Evolutionary conservation across 148 eudicot species (phyloP).

Genomic region (Gaultheria prostrata): DNA sequence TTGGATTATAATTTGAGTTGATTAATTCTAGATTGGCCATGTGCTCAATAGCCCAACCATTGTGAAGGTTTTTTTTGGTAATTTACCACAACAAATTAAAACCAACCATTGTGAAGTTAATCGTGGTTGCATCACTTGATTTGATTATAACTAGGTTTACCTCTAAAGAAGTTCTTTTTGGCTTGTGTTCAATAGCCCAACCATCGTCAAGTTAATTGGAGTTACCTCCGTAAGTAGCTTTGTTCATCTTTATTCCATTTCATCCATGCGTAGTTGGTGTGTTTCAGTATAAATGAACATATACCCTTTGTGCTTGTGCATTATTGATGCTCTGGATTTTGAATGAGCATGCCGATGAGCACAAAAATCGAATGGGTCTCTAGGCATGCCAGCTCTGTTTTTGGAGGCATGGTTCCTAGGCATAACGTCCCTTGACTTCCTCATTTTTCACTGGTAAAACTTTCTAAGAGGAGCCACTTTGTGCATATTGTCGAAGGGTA

Average conservation of each 20-base stretch:
- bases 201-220: neutral
- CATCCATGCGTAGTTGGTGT: neutral
- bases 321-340: neutral
- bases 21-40: neutral
- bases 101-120: neutral
- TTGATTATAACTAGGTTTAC: neutral
- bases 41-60: neutral
- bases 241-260: constrained; percentile 3
- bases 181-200: neutral
- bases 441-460: neutral
- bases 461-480: neutral
- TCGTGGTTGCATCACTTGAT: neutral
- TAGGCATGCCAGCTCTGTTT: neutral
- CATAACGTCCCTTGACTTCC: neutral
- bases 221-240: neutral
- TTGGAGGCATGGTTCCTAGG: neutral
- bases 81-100: too few species aligned
- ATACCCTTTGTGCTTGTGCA: neutral
- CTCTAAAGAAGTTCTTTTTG: neutral
- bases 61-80: neutral
- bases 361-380: neutral
- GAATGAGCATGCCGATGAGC: neutral
- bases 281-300: neutral
- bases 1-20: neutral
- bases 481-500: neutral